phyloP scores from a whole-genome alignment of 371 early-diverging fungal species.

The Mortierella sp. region DNA sequence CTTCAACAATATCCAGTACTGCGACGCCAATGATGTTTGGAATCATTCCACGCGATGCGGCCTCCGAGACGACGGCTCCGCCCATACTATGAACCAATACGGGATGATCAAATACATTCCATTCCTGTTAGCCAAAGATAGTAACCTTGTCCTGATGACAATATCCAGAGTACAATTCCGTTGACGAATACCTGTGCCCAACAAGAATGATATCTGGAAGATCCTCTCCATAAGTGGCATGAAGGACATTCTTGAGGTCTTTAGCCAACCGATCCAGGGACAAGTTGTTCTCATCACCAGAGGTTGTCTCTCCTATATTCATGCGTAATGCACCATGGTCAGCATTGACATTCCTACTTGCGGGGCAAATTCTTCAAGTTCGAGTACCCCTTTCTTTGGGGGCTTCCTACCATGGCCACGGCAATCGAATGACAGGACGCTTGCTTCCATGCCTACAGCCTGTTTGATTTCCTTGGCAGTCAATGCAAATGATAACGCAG shows the following conservation, averaged over 20 bases:
- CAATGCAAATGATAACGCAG: constrained; percentile 82
- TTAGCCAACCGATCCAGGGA: constrained; percentile 64
- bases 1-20: constrained; percentile 93
- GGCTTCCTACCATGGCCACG: constrained; percentile 82
- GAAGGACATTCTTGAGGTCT: constrained; percentile 69
- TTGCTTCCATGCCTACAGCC: constrained; percentile 56
- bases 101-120: neutral
- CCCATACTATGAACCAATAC: constrained; percentile 77
- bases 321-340: neutral
- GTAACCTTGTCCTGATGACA: too few relatives aligned
- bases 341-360: neutral
- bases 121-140: neutral
- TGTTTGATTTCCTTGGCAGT: constrained; percentile 62
- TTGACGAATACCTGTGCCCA: constrained; percentile 84
- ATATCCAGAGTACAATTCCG: too few relatives aligned
- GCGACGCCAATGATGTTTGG: constrained; percentile 76
- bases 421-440: constrained; percentile 77
- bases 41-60: constrained; percentile 63
- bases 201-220: constrained; percentile 75
- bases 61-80: constrained; percentile 87
- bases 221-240: constrained; percentile 34
- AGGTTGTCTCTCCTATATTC: constrained; percentile 61
- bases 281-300: constrained; percentile 64
- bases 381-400: too few relatives aligned
- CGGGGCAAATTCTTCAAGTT: neutral